A percentile compares a stretch with the other conserved stretches of the same genome.
Conservation (phyloP, 495 filamentous ascomycete species). For the Aspergillus coremiiformis region DNA sequence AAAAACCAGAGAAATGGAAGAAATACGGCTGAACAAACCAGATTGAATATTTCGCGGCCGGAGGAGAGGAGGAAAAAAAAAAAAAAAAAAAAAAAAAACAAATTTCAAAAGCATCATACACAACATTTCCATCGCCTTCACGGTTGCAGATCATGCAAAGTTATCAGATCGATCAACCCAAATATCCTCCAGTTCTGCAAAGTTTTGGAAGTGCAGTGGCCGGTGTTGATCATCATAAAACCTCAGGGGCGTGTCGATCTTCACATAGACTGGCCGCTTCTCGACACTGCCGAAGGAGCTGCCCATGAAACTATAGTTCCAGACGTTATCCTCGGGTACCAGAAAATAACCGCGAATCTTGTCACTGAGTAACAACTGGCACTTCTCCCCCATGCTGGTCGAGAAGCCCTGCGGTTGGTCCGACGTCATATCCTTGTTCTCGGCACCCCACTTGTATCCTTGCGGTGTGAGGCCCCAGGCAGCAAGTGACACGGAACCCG, state of each 20-base stretch:
- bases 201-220: conserved; percentile 89
- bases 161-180: conserved; percentile 83
- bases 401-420: conserved; percentile 93
- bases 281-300: conserved; percentile 77
- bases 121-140: conserved; percentile 17
- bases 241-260: conserved; percentile 79
- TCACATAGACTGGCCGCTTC: conserved; percentile 84
- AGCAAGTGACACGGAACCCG: conserved; percentile 91
- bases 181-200: conserved; percentile 84
- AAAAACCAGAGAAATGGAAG: conserved; percentile 1
- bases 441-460: conserved; percentile 94
- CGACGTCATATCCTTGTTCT: conserved; percentile 86
- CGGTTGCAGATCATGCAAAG: conserved; percentile 54
- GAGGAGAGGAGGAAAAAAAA: conserved; percentile 3
- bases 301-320: conserved; percentile 99
- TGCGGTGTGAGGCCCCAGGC: conserved; percentile 86
- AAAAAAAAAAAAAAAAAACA: conserved; percentile 12
- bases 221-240: conserved; percentile 95
- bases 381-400: conserved; percentile 89
- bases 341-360: conserved; percentile 92
- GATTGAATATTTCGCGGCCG: no score
- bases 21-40: not conserved
- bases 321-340: conserved; percentile 81
- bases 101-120: conserved; percentile 8
- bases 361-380: conserved; percentile 85